phyloP scores from a whole-genome alignment of 2,329 filamentous ascomycete species.

The Aspergillus awamori region DNA sequence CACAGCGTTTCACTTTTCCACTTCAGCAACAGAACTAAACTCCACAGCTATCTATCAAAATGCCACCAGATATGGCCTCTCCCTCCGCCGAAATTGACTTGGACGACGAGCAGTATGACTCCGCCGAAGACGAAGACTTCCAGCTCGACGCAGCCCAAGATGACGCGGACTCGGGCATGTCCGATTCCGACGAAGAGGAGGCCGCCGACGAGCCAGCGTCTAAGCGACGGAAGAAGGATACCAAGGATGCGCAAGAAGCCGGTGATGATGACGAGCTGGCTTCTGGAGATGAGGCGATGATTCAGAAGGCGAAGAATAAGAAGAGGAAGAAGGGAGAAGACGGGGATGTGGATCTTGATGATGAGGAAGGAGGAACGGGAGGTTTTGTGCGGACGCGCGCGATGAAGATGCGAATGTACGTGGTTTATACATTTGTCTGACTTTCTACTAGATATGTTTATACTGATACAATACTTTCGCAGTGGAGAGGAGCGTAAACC shows the following conservation, averaged over 20 bases:
- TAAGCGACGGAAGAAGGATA: conserved; percentile 41
- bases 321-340: conserved; percentile 42
- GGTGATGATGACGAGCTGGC: conserved; percentile 46
- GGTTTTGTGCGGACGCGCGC: conserved; percentile 58
- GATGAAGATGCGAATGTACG: conserved; percentile 54
- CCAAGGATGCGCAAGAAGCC: conserved; percentile 24
- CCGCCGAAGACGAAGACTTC: conserved; percentile 44
- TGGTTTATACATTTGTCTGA: conserved; percentile 4
- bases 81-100: conserved; percentile 25
- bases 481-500: conserved; percentile 53
- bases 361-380: conserved; percentile 49
- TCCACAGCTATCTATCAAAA: not conserved
- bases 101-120: conserved; percentile 42
- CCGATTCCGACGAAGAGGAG: conserved; percentile 37
- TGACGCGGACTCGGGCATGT: conserved; percentile 34
- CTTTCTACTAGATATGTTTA: not conserved
- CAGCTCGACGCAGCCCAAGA: conserved; percentile 37
- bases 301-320: conserved; percentile 50
- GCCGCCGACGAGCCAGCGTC: conserved; percentile 6
- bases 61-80: conserved; percentile 2
- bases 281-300: conserved; percentile 61
- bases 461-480: not conserved
- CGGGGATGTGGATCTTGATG: conserved; percentile 30
- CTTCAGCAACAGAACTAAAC: not conserved
- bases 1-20: not conserved